Percentiles rank a stretch among this genome's conserved stretches.
phyloP scores from a whole-genome alignment of 108 stramenopile genomes.

The Schizochytrium sp. region DNA sequence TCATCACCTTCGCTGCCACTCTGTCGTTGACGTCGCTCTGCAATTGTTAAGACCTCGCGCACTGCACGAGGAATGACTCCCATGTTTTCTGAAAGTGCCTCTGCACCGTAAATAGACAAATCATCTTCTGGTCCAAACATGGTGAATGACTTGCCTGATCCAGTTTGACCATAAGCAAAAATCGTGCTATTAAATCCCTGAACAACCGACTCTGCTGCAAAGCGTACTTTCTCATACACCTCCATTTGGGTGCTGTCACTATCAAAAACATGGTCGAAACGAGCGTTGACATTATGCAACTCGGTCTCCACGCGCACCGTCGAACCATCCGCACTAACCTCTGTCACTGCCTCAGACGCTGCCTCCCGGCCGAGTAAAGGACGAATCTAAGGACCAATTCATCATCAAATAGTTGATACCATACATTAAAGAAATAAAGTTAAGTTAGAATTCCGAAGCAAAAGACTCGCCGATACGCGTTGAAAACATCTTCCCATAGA shows the following conservation, averaged over 20 bases:
- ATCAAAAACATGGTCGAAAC: conserved; percentile 73
- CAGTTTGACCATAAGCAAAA: conserved; percentile 77
- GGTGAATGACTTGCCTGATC: conserved; percentile 76
- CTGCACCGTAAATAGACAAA: conserved; percentile 57
- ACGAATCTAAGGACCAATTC: not conserved
- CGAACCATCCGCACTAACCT: conserved; percentile 43
- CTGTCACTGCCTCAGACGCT: not conserved
- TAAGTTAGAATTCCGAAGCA: too few species aligned
- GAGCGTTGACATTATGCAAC: conserved; percentile 37
- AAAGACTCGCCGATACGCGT: too few species aligned
- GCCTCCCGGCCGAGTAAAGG: conserved; percentile 35
- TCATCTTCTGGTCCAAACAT: conserved; percentile 72
- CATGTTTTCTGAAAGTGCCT: conserved; percentile 65
- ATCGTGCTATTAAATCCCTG: conserved; percentile 75
- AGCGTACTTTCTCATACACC: conserved; percentile 69
- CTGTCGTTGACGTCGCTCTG: not conserved
- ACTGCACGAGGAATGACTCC: conserved; percentile 74
- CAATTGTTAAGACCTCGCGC: conserved; percentile 61
- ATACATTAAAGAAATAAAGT: too few species aligned
- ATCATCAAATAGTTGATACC: too few species aligned
- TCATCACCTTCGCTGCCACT: conserved; percentile 71
- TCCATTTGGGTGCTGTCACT: conserved; percentile 67
- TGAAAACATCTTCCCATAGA: too few species aligned
- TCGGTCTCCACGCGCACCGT: conserved; percentile 20
- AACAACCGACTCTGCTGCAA: conserved; percentile 68